These are phyloP conservation scores for Acer yangbiense DNA, from an alignment of 345 rosid genomes.

Conservation along the genomic window DNA sequence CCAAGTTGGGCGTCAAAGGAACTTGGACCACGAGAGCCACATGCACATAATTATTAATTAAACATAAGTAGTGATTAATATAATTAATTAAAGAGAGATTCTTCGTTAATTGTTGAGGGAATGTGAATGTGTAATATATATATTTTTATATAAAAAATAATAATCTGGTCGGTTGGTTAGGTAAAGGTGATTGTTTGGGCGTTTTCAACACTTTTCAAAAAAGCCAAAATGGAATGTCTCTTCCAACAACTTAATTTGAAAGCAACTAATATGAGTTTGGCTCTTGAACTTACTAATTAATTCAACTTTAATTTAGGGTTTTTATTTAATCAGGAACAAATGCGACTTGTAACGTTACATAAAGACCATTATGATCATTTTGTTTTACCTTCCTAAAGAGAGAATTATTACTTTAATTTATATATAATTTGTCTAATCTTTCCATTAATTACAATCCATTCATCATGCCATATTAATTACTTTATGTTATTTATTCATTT, in stretches of 20 bases:
- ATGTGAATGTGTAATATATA: conserved; percentile 14
- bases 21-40: conserved; percentile 28
- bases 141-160: not conserved
- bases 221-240: conserved; percentile 28
- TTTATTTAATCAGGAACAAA: too few species aligned
- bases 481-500: not conserved
- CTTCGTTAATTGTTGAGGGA: not conserved
- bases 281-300: not conserved
- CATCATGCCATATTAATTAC: not conserved
- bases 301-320: too few species aligned
- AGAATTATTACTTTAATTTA: too few species aligned
- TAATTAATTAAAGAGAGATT: not conserved
- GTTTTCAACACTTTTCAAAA: conserved; percentile 25
- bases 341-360: too few species aligned
- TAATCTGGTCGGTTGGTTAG: conserved; percentile 41
- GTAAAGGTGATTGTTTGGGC: conserved; percentile 28
- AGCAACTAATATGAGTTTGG: conserved; percentile 18
- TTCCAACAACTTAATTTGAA: conserved; percentile 9
- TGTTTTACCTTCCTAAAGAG: too few species aligned
- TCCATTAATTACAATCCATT: conserved; percentile 20
- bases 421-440: conserved; percentile 12
- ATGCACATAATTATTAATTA: conserved; percentile 17
- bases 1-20: conserved; percentile 15
- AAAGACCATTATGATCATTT: too few species aligned
- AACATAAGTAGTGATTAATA: not conserved